phyloP scores from a whole-genome alignment of 768 basidiomycete genomes.

The Xanthoconium purpureum region DNA sequence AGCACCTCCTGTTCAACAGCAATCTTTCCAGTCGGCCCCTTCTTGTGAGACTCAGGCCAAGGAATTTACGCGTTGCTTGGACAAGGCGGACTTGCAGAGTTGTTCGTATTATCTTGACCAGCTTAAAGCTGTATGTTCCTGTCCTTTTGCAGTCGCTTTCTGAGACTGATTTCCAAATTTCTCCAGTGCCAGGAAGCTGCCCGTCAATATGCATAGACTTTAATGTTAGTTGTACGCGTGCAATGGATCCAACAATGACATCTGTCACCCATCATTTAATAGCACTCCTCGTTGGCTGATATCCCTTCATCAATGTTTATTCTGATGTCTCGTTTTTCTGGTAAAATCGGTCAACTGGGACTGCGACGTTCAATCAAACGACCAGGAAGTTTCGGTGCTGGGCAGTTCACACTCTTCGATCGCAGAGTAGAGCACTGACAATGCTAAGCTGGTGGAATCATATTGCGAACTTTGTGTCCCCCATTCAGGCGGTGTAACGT shows the following conservation, averaged over 20 bases:
- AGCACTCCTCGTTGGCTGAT: conserved; percentile 2
- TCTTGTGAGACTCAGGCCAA: conserved; percentile 79
- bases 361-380: too few species aligned
- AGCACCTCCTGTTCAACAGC: conserved; percentile 47
- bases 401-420: too few species aligned
- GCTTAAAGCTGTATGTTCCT: conserved; percentile 71
- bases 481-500: too few species aligned
- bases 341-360: background rate
- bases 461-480: too few species aligned
- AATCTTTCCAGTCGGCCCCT: conserved; percentile 43
- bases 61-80: conserved; percentile 84
- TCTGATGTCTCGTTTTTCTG: background rate
- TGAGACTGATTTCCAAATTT: conserved; percentile 1
- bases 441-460: too few species aligned
- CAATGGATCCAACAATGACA: conserved; percentile 8
- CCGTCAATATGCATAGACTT: conserved; percentile 45
- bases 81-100: conserved; percentile 72
- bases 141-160: background rate
- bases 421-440: too few species aligned
- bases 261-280: background rate
- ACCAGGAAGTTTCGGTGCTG: too few species aligned
- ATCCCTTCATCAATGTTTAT: background rate
- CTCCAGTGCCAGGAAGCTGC: conserved; percentile 74
- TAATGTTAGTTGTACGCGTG: background rate
- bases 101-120: conserved; percentile 89